Evolutionary conservation across 768 basidiomycete species (phyloP).

Genomic region (Lactifluus echinatus): DNA sequence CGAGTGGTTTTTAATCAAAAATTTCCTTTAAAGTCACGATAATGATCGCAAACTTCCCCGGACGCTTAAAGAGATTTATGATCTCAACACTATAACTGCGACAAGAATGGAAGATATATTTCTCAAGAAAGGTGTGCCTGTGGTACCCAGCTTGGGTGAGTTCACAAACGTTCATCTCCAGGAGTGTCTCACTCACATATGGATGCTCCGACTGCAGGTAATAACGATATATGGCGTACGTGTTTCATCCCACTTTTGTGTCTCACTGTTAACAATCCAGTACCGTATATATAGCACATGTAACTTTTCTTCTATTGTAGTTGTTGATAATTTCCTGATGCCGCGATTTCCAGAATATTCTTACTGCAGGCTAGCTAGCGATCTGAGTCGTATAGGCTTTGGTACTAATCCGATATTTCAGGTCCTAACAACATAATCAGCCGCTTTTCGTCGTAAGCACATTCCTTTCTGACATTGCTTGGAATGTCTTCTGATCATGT

Average conservation of each 20-base stretch:
- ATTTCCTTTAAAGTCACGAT: constrained; percentile 52
- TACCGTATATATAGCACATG: constrained; percentile 47
- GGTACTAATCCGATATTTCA: constrained; percentile 21
- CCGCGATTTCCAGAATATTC: constrained; percentile 43
- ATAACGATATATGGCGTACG: constrained; percentile 90
- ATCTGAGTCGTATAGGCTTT: neutral
- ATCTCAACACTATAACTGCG: constrained; percentile 59
- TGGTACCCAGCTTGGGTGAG: constrained; percentile 73
- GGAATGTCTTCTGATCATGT: neutral
- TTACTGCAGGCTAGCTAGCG: constrained; percentile 44
- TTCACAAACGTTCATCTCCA: constrained; percentile 9
- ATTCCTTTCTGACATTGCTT: neutral
- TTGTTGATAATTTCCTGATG: neutral
- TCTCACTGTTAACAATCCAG: constrained; percentile 12
- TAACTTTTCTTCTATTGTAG: constrained; percentile 27
- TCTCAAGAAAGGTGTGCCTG: constrained; percentile 55
- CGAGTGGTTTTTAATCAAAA: constrained; percentile 1
- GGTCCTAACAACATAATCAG: constrained; percentile 63
- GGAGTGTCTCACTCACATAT: neutral
- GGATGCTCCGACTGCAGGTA: constrained; percentile 40
- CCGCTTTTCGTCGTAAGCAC: constrained; percentile 57
- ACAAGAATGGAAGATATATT: constrained; percentile 70
- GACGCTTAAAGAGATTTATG: constrained; percentile 70
- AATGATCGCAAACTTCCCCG: constrained; percentile 76
- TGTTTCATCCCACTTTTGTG: constrained; percentile 12